phyloP scores from a whole-genome alignment of 495 filamentous ascomycete genomes.

The Penicillium crystallinum region DNA sequence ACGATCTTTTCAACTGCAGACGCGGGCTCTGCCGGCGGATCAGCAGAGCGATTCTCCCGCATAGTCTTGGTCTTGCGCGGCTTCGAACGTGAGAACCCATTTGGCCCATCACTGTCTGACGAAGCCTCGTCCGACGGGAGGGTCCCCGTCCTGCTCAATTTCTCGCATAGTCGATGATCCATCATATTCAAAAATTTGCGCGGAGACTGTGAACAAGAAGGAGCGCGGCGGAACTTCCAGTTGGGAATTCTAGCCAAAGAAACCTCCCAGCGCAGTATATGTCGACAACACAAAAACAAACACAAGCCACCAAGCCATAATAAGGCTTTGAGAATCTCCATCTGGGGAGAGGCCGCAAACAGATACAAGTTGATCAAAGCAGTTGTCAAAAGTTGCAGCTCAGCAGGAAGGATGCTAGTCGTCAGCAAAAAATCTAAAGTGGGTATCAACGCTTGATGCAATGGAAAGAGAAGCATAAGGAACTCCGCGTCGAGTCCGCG shows the following conservation, averaged over 20 bases:
- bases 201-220: constrained; percentile 38
- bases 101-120: constrained; percentile 42
- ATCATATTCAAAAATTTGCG: constrained; percentile 49
- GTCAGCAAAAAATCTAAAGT: constrained; percentile 75
- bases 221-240: constrained; percentile 74
- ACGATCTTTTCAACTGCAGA: constrained; percentile 20
- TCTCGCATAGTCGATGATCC: constrained; percentile 44
- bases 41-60: constrained; percentile 16
- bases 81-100: constrained; percentile 13
- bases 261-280: constrained; percentile 81
- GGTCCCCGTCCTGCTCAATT: constrained; percentile 31
- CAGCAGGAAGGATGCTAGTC: constrained; percentile 78
- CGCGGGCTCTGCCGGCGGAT: constrained; percentile 7
- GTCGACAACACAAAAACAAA: constrained; percentile 65
- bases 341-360: constrained; percentile 76
- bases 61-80: constrained; percentile 29
- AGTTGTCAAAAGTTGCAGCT: constrained; percentile 79
- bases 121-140: constrained; percentile 25
- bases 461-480: constrained; percentile 68
- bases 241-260: constrained; percentile 80
- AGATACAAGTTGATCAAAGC: constrained; percentile 79
- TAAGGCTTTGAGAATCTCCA: constrained; percentile 71
- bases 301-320: constrained; percentile 84
- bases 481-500: constrained; percentile 52
- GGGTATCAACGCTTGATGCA: constrained; percentile 76